Base-by-base conservation (phyloP, 2,329 filamentous ascomycete genomes). In the Neopestalotiopsis rosae region DNA sequence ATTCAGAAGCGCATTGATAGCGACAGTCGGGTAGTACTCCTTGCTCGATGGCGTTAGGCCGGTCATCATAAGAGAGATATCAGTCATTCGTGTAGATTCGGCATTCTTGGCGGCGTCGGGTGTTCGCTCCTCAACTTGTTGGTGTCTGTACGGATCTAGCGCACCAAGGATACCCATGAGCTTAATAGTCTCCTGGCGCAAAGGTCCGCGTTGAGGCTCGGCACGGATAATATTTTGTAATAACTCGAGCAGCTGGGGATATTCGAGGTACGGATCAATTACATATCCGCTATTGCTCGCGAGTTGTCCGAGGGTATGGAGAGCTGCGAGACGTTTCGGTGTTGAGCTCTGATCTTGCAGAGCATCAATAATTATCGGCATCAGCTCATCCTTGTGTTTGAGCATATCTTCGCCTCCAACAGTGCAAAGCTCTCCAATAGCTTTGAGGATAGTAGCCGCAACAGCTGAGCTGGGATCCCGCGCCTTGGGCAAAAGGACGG, bases 221-320 rank as follows among this genome's bases (percentile, higher is more conserved):
- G 93, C 94, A 75, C 97, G 94, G 74, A 98, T 96, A 73, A 99
- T 97, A 73, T 92, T 94, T 78, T 98, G 95, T 12, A 99, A 84
- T 34, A 98, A 93, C 70, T 96, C 94, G 63, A 99, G 90, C 9
- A 99, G 88, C 77, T 98, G 92, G 0, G 97, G 96, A 75, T 98
- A 97, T 70, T 99, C 95, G 62, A 95, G 87, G 76, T 99, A 99
- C 0, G 97, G 97, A 68, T 95, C 91, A 70, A 99, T 98, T 66
- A 99, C 97, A 81, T 99, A 99, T 74, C 97, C 96, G 13, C 95
- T 96, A 80, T 97, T 98, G 77, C 94, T 97, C 5, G 96, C 94
- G 67, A 99, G 84, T 78, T 98, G 95, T 24, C 95, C 95, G 0
- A 99, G 86, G 0, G 96, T 96, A 73, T 93, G 93, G 40, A 99